Evolutionary conservation across 23 red algal species (phyloP), one percentile per base, ranked within the genome.

Genomic region (Gracilaria caudata): DNA sequence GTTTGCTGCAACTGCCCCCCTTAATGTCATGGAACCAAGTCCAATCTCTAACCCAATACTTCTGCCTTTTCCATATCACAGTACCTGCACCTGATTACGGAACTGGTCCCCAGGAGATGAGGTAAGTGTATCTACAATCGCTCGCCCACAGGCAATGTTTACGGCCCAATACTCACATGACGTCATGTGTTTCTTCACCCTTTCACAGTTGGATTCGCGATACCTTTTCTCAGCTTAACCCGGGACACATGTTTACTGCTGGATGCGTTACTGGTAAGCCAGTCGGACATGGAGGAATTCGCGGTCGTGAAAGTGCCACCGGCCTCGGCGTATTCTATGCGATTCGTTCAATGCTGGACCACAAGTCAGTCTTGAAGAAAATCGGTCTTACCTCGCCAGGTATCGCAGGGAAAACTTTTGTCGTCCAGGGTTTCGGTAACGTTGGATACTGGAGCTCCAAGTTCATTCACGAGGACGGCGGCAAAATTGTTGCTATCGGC

Each of bases 11-110:
- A 13, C 7, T 9, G 54, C 54, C 4, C 61, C 13, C 0, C 25
- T 2, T 36, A 29, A 33, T 4, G 32, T 66, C 7, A 37, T 14
- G 49, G 14, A 53, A 33, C 7, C 30, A 29, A 66, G 19, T 66
- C 20, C 70, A 75, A 75, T 47, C 0, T 47, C 70, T 49, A 24
- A 75, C 56, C 24, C 10, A 61, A 37, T 20, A 0, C 23, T 54
- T 34, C 10, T 23, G 21, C 7, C 1, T 39, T 44, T 57, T 80
- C 3, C 9, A 26, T 49, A 20, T 36, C 45, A 64, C 20, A 89
- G 96, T 98, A n/a, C 96, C 96, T 38, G 96, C 96, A 21, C 96
- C 96, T 8, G 96, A 98, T 63, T 98, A 95, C 78, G 96, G 96
- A 34, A 98, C 96, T 81, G 86, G 90, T 46, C 47, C 92, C 29